Percentiles rank a stretch among this genome's conserved stretches.
Evolutionary conservation across 345 rosid species (phyloP).

Genomic region (Tarenaya hassleriana): DNA sequence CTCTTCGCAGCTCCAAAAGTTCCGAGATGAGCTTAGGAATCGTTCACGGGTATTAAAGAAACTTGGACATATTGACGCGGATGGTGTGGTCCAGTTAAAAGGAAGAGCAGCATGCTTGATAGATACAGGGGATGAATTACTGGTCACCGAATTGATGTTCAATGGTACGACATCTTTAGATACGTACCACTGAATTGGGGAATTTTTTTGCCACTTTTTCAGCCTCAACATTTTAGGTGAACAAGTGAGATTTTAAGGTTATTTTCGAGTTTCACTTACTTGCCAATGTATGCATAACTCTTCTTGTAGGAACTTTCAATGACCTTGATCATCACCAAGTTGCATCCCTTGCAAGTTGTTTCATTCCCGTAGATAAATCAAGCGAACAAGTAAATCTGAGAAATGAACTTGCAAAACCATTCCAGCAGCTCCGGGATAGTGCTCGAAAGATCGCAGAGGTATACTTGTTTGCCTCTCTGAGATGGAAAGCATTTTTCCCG

Average conservation of each 20-base stretch:
- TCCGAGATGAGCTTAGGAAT: conserved; percentile 86
- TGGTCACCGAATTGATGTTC: conserved; percentile 96
- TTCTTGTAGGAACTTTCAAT: conserved; percentile 81
- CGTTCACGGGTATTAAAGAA: conserved; percentile 90
- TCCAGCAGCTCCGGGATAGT: conserved; percentile 93
- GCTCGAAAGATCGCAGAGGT: conserved; percentile 99
- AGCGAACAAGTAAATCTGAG: conserved; percentile 79
- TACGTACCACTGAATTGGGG: no score
- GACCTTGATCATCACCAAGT: conserved; percentile 96
- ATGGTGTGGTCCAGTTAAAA: conserved; percentile 82
- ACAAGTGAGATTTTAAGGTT: no score
- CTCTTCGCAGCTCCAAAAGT: conserved; percentile 76
- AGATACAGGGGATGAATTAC: conserved; percentile 98
- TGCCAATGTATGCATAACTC: conserved; percentile 12
- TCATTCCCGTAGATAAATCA: conserved; percentile 95
- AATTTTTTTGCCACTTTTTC: no score
- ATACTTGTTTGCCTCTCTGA: conserved; percentile 3
- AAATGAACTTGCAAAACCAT: conserved; percentile 80
- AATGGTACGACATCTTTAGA: conserved; percentile 49
- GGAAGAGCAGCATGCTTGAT: conserved; percentile 99
- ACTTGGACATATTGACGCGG: conserved; percentile 88
- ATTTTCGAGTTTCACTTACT: neutral
- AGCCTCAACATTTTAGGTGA: no score
- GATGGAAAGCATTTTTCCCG: conserved; percentile 11
- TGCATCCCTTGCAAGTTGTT: conserved; percentile 97